Evolutionary conservation across 768 basidiomycete genomes (phyloP), one percentile per base, ranked within the genome.

Genomic region (Mycena pura): DNA sequence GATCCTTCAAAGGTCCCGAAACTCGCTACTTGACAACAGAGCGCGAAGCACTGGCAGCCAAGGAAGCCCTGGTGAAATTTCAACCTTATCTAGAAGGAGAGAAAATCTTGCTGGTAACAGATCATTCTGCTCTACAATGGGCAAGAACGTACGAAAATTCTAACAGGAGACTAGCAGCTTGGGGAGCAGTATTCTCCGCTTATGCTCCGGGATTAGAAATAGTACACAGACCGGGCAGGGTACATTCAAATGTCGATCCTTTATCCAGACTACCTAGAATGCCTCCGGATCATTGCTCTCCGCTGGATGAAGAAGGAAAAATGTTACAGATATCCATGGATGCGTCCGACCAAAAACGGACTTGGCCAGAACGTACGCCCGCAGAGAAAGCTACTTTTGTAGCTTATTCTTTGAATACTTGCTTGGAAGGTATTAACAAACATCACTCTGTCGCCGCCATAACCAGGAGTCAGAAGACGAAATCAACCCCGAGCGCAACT

Each of bases 61-160:
- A 74, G 47, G 73, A 74, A 53, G 68, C 62, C 3, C 41, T 74
- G 0, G 57, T 74, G 10, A 65, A 66, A 28, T 74, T 74, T 29
- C 69, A 72, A 31, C 62, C 73, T 1, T 72, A 60, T 64, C 66
- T 75, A 10, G 71, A 75, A 69, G 74, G 73, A 15, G 70, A 72
- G 60, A 38, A 54, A 8, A 60, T 72, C 7, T 19, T 62, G 0
- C 14, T 59, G 1, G 31, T 63, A 0, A 63, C 62, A 1, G 57
- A 63, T 22, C 60, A 62, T 32, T 46, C 54, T 1, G 49, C 62
- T 0, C 29, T 63, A 1, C 57, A 58, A 36, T 63, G 62, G 62
- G 49, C 47, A 0, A 59, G 27, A 14, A 52, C 57, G 0, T 63
- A 50, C 24, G 38, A 63, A 40, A 63, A 58, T 17, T 9, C 49